Percentiles rank a stretch among this genome's conserved stretches.
phyloP scores from a whole-genome alignment of 2,329 filamentous ascomycete species.

The Aspergillus latus region DNA sequence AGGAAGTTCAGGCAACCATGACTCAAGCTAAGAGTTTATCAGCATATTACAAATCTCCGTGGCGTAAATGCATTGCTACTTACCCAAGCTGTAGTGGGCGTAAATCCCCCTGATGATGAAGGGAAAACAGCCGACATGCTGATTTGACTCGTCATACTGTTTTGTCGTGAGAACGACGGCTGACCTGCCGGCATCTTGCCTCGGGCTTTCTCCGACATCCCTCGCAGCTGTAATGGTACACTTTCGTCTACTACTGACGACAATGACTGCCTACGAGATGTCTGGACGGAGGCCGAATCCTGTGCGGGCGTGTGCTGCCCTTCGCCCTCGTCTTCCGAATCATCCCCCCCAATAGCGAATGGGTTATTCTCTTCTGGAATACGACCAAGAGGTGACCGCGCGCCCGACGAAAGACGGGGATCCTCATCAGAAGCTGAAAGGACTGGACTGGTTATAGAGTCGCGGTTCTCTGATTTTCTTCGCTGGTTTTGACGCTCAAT shows the following conservation, averaged over 20 bases:
- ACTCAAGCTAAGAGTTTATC: slow-evolving; percentile 65
- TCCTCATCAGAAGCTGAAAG: slow-evolving; percentile 45
- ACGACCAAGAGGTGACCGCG: slow-evolving; percentile 60
- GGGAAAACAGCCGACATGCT: slow-evolving; percentile 62
- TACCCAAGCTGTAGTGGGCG: slow-evolving; percentile 74
- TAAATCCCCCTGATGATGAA: slow-evolving; percentile 60
- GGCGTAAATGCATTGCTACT: slow-evolving; percentile 22
- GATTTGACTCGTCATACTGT: slow-evolving; percentile 78
- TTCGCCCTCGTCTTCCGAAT: slow-evolving; percentile 63
- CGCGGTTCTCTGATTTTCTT: slow-evolving; percentile 60
- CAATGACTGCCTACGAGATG: slow-evolving; percentile 66
- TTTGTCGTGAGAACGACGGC: slow-evolving; percentile 82
- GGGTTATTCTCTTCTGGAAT: slow-evolving; percentile 78
- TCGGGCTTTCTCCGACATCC: slow-evolving; percentile 95
- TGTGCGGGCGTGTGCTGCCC: slow-evolving; percentile 60
- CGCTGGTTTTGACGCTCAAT: slow-evolving; percentile 75
- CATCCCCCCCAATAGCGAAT: slow-evolving; percentile 82
- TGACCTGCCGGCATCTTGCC: slow-evolving; percentile 90
- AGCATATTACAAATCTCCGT: slow-evolving; percentile 12
- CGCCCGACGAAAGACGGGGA: slow-evolving; percentile 47
- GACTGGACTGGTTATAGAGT: slow-evolving; percentile 36
- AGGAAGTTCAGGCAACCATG: slow-evolving; percentile 87
- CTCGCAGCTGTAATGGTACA: slow-evolving; percentile 76
- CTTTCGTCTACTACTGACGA: slow-evolving; percentile 71
- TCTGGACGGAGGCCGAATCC: slow-evolving; percentile 56